Evolutionary conservation across 208 protist species (phyloP), one percentile per base, ranked within the genome.

Genomic region (Borovskyia barvae): DNA sequence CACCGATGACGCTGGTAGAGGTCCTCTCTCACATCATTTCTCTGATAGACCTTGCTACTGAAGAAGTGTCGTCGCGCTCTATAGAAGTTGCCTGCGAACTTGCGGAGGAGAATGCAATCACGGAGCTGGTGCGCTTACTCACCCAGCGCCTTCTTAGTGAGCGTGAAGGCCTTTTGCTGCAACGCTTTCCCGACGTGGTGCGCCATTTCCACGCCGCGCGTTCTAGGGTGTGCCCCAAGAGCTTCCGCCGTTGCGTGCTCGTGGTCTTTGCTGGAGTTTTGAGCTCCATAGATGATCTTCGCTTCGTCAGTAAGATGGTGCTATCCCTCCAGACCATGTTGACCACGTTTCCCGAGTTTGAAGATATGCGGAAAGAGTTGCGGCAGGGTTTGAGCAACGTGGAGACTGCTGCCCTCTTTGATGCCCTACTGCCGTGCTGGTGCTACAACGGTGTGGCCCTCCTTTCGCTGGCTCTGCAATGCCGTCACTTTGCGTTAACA

Each of bases 401-500:
- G 5, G 30, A 14, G 3, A 42, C 62, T 7, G 35, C 19, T 1
- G 15, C 15, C n/a, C 15, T 42, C 0, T 97, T 98, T 72, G 17
- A 51, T 0, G 56, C 61, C 8, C 54, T 99, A 7, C 91, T 84
- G 32, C 30, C 37, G 7, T 82, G 72, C 33, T 99, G 96, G 94
- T 77, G 75, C 30, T 90, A 95, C 72, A 97, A 92, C 63, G 77
- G 95, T 12, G 89, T 97, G 5, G 63, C 96, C 5, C 55, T 91
- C 6, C 75, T 99, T 42, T 87, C 84, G 7, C 74, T 99, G 3
- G 98, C 94, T 41, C 59, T 98, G 24, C 75, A 99, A 19, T 75
- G 80, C 6, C 75, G 96, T 43, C 76, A 72, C 25, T 97, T 98
- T 64, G 67, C 85, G 19, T 79, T 95, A 26, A 86, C 95, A 1